Evolutionary conservation across 257 asterid species (phyloP).

Genomic region (Solanum sitiens): DNA sequence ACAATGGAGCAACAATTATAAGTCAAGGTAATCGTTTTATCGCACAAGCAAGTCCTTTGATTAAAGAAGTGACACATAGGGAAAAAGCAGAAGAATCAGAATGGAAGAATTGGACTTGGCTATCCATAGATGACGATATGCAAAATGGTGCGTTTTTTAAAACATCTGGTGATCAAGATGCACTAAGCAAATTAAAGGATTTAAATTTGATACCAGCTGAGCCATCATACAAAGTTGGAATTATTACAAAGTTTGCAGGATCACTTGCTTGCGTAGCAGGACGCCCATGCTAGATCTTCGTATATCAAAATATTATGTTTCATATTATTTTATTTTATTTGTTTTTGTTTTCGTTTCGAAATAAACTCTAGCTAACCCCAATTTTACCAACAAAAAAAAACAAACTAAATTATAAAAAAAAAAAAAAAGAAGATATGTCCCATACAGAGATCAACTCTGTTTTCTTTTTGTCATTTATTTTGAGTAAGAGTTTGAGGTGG

Average conservation of each 20-base stretch:
- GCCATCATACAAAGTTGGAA: conserved; percentile 4
- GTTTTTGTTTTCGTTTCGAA: not conserved
- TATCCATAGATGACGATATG: conserved; percentile 35
- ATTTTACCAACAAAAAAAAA: not conserved
- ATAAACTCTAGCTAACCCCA: not conserved
- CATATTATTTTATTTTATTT: not conserved
- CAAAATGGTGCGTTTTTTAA: conserved; percentile 38
- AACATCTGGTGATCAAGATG: conserved; percentile 28
- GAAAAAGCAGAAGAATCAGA: conserved; percentile 10
- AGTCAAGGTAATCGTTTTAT: conserved; percentile 65
- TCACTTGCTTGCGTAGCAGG: conserved; percentile 22
- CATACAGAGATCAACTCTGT: not conserved
- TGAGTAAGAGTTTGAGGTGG: not conserved
- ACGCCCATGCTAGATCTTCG: conserved; percentile 12
- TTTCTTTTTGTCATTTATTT: not conserved
- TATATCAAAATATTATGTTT: not conserved
- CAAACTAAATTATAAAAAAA: no score
- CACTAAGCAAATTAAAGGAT: conserved; percentile 6
- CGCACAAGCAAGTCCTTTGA: conserved; percentile 21
- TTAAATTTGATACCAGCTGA: conserved; percentile 12
- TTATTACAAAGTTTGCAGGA: conserved; percentile 34
- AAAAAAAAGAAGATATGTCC: not conserved
- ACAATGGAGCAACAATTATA: conserved; percentile 42
- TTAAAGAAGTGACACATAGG: conserved; percentile 29
- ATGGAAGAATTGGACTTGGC: conserved; percentile 55